These are phyloP conservation scores for Groenewaldozyma salmanticensis DNA, from an alignment of 805 yeast species.

Conservation along the genomic window DNA sequence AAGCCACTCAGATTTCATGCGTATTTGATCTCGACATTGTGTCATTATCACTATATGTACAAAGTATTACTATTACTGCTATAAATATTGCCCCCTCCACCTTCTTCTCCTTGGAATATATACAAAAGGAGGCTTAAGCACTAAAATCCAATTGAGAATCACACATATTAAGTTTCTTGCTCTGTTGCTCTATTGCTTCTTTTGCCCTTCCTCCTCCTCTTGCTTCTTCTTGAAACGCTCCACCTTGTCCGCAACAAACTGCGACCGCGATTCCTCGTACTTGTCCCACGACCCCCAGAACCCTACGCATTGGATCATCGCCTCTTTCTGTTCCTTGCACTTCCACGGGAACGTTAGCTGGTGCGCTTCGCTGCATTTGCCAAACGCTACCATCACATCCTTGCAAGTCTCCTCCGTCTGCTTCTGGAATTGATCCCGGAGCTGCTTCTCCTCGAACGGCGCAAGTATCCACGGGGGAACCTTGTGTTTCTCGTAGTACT, in stretches of 20 bases:
- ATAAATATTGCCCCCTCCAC: too few species aligned
- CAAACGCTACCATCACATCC: constrained; percentile 23
- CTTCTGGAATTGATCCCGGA: constrained; percentile 25
- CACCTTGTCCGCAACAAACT: constrained; percentile 23
- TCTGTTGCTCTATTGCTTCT: neutral
- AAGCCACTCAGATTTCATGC: too few species aligned
- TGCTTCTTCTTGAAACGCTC: too few species aligned
- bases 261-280: constrained; percentile 22
- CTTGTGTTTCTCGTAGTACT: constrained; percentile 1
- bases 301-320: constrained; percentile 27
- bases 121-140: too few species aligned
- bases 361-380: constrained; percentile 26
- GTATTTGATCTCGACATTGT: too few species aligned
- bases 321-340: constrained; percentile 27
- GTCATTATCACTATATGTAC: too few species aligned
- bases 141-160: too few species aligned
- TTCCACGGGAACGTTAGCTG: constrained; percentile 29
- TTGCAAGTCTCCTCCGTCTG: constrained; percentile 26
- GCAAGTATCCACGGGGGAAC: constrained; percentile 31
- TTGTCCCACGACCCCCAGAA: constrained; percentile 26
- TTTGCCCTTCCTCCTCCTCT: neutral
- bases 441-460: constrained; percentile 29
- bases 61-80: too few species aligned
- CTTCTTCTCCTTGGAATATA: too few species aligned
- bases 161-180: too few species aligned